Evolutionary conservation across 2,329 filamentous ascomycete species (phyloP).

Genomic region (Fusarium humuli): DNA sequence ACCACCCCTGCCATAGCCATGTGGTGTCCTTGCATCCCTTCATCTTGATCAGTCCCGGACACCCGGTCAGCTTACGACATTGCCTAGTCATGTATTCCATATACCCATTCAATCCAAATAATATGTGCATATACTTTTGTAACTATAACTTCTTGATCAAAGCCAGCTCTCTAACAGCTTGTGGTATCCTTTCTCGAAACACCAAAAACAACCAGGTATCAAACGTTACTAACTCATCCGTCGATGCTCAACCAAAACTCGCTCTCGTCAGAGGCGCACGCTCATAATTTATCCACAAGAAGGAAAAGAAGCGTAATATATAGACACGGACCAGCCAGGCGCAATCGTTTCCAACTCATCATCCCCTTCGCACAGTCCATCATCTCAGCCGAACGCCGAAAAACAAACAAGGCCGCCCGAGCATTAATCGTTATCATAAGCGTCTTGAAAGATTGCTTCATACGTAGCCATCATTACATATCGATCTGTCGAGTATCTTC

Average conservation of each 20-base stretch:
- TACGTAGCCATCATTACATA: constrained; percentile 36
- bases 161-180: constrained; percentile 11
- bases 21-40: constrained; percentile 35
- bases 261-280: constrained; percentile 14
- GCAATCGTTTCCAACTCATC: constrained; percentile 21
- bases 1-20: constrained; percentile 35
- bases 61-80: constrained; percentile 14
- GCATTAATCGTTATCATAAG: constrained; percentile 41
- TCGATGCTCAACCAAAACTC: constrained; percentile 19
- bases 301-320: constrained; percentile 22
- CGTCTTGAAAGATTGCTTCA: constrained; percentile 36
- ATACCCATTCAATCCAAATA: neutral
- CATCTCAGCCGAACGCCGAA: constrained; percentile 35
- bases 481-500: constrained; percentile 67
- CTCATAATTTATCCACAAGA: constrained; percentile 16
- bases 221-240: constrained; percentile 22
- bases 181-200: constrained; percentile 39
- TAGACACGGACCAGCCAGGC: constrained; percentile 30
- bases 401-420: constrained; percentile 38
- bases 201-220: constrained; percentile 39
- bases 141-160: constrained; percentile 13
- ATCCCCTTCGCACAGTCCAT: neutral
- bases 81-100: neutral
- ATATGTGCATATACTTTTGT: neutral
- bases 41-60: constrained; percentile 1